Percentiles rank a stretch among this genome's conserved stretches.
Conservation (phyloP, 495 filamentous ascomycete species). For the Amniculicola lignicola region DNA sequence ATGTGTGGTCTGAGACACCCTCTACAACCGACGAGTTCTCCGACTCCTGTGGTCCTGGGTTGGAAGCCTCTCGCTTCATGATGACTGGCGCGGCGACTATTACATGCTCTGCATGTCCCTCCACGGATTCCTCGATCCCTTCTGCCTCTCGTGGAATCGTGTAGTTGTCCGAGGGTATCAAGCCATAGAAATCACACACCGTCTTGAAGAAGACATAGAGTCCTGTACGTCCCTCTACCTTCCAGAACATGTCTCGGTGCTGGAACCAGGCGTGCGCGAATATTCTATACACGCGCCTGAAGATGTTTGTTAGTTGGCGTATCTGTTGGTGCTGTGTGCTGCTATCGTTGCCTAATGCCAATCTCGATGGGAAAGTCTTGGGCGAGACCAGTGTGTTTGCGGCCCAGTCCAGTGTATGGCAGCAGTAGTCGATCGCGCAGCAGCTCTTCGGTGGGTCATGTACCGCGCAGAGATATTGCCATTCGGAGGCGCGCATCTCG, state of each 20-base stretch:
- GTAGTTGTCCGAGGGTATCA: conserved; percentile 90
- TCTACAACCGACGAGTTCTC: conserved; percentile 18
- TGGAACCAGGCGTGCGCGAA: conserved; percentile 99
- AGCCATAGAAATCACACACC: conserved; percentile 83
- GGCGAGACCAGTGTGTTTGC: conserved; percentile 83
- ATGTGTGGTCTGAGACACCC: conserved; percentile 6
- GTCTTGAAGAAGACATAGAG: conserved; percentile 96
- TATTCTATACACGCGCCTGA: conserved; percentile 88
- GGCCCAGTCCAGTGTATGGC: conserved; percentile 96
- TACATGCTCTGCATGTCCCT: not conserved
- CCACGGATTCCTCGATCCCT: conserved; percentile 38
- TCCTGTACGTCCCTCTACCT: conserved; percentile 81
- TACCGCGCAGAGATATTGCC: conserved; percentile 98
- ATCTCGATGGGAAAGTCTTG: conserved; percentile 86
- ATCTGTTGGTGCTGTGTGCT: conserved; percentile 51
- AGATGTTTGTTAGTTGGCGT: conserved; percentile 88
- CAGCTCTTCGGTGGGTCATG: conserved; percentile 93
- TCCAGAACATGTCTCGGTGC: conserved; percentile 92
- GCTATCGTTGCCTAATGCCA: conserved; percentile 60
- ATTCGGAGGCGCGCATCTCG: conserved; percentile 97
- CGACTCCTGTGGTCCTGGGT: not conserved
- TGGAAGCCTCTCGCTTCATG: conserved; percentile 12
- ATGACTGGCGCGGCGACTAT: conserved; percentile 11
- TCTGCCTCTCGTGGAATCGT: conserved; percentile 93
- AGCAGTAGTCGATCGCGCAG: conserved; percentile 98